These are phyloP conservation scores for Pseudogymnoascus sp. DNA, from an alignment of 2,329 filamentous ascomycete species.

Conservation along the genomic window DNA sequence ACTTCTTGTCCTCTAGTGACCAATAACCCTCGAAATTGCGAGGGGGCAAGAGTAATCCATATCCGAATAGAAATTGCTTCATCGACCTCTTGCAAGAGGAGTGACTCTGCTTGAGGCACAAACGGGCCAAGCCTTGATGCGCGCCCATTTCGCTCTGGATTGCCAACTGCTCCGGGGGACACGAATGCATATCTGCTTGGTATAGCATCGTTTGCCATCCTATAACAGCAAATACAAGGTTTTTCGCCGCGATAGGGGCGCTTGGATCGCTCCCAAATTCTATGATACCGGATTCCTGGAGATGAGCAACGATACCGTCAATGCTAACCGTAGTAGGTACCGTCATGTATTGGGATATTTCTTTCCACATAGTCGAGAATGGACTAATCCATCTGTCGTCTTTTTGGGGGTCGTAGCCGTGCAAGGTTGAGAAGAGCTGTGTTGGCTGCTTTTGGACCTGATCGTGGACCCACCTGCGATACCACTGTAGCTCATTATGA, in stretches of 20 bases:
- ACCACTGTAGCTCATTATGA: conserved; percentile 11
- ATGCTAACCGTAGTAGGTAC: conserved; percentile 14
- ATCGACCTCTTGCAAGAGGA: conserved; percentile 10
- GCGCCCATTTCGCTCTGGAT: conserved; percentile 18
- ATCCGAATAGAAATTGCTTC: conserved; percentile 18
- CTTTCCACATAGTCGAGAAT: conserved; percentile 16
- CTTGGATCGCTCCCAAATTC: conserved; percentile 9
- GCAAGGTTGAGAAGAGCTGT: conserved; percentile 12
- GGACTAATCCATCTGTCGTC: neutral
- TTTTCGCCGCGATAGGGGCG: conserved; percentile 5
- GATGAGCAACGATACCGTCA: conserved; percentile 15
- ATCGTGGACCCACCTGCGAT: conserved; percentile 13
- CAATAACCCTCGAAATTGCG: conserved; percentile 14
- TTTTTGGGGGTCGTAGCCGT: neutral
- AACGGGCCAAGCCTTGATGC: conserved; percentile 11
- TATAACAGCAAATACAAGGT: conserved; percentile 21
- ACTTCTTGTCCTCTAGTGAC: conserved; percentile 11
- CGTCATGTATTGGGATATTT: conserved; percentile 11
- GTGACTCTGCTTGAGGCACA: conserved; percentile 16
- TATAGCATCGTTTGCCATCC: conserved; percentile 25
- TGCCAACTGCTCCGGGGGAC: conserved; percentile 9
- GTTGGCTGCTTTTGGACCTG: conserved; percentile 12
- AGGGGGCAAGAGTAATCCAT: conserved; percentile 20
- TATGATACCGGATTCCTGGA: conserved; percentile 13
- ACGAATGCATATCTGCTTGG: conserved; percentile 15